Conservation (phyloP, 2,329 filamentous ascomycete genomes). For the Cladosporium sp. region DNA sequence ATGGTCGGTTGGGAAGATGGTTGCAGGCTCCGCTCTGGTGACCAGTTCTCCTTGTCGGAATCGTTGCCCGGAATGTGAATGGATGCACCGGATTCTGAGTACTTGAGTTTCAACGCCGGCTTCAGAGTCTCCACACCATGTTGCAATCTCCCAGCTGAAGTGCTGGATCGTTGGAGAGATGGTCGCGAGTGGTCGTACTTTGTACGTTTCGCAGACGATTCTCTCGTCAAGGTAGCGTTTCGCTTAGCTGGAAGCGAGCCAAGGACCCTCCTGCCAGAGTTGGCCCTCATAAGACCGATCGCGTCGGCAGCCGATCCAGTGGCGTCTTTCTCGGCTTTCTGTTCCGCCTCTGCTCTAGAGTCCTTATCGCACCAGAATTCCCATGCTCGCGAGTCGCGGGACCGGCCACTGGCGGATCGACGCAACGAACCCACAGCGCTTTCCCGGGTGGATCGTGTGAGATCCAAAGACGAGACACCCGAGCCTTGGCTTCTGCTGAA, state of each 20-base stretch:
- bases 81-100: conserved; percentile 25
- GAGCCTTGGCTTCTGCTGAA: conserved; percentile 6
- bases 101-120: conserved; percentile 24
- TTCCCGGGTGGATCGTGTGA: conserved; percentile 1
- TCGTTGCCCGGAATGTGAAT: conserved; percentile 58
- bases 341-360: conserved; percentile 70
- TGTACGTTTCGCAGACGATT: conserved; percentile 26
- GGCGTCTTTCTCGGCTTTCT: conserved; percentile 75
- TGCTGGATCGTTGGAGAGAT: conserved; percentile 28
- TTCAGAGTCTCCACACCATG: conserved; percentile 2
- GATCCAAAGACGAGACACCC: conserved; percentile 3
- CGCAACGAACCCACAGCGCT: not conserved
- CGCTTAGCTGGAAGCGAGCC: conserved; percentile 59
- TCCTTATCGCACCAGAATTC: conserved; percentile 85
- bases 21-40: conserved; percentile 43
- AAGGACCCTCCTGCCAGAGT: conserved; percentile 53
- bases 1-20: conserved; percentile 21
- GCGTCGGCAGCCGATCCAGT: conserved; percentile 76
- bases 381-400: conserved; percentile 84
- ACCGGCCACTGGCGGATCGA: conserved; percentile 62
- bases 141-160: conserved; percentile 31
- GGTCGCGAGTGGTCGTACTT: conserved; percentile 46
- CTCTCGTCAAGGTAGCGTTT: conserved; percentile 45
- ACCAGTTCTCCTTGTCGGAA: conserved; percentile 95
- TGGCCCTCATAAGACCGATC: conserved; percentile 74